Evolutionary conservation across 345 rosid species (phyloP), one percentile per base, ranked within the genome.

Genomic region (Moringa oleifera): DNA sequence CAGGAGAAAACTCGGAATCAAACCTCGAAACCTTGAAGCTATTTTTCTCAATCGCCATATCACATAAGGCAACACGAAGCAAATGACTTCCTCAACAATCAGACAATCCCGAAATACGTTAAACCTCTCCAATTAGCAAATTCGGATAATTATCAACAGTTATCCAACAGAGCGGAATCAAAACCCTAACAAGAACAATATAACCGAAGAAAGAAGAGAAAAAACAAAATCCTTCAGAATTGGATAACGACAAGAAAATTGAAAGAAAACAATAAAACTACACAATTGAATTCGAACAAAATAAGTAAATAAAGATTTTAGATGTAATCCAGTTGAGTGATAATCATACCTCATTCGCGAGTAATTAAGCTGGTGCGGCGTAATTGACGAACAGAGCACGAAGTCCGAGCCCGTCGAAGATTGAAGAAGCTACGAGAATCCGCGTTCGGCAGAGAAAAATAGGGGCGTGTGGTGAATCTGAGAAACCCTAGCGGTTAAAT

Each of bases 41-140:
- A 67, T 85, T 89, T 91, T 95, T 95, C 89, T 95, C 97, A 74
- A 91, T 91, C 65, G 99, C 96, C 99, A 95, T 93, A 58, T 31
- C 73, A 0, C 76, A 28, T 49, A 36, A 20, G 51, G 28, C 50
- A 67, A 46, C 58, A 51, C 66, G 56, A 17, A 57, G 55, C 71
- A 22, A 67, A 62, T 8, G 51, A 52, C 67, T 63, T 56, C 56
- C 61, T 28, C 25, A 18, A n/a, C 36, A 59, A 36, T 31, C 60
- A 55, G 57, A 24, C 22, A 17, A 55, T 20, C 25, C 56, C 50
- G 52, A 49, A 25, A 23, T 55, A 54, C 20, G 51, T 47, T 71
- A 41, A 41, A 41, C 47, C 47, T 41, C 47, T 33, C 17, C 47
- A 74, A 22, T 53, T 58, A 21, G 49, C 51, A 21, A 66, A 57